phyloP scores from a whole-genome alignment of 345 rosid species.

The Nephelium lappaceum region DNA sequence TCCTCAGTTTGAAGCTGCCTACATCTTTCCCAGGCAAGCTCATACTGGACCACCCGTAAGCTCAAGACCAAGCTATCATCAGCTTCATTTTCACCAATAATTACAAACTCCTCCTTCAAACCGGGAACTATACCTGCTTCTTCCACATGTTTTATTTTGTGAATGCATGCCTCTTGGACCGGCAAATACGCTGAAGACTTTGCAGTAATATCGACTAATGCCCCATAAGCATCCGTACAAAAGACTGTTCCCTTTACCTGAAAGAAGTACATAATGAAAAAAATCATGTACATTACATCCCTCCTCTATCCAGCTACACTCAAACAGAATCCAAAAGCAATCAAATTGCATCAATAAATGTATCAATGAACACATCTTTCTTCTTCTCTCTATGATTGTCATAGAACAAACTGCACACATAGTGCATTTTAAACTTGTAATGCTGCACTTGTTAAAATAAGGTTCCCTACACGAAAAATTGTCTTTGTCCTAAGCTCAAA shows the following conservation, averaged over 20 bases:
- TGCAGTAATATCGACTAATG: constrained; percentile 82
- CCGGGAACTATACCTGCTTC: constrained; percentile 93
- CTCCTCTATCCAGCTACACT: background rate
- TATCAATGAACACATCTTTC: background rate
- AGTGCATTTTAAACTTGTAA: background rate
- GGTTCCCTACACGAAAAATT: background rate
- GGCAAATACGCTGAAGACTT: constrained; percentile 87
- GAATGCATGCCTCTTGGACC: constrained; percentile 78
- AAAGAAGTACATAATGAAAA: constrained; percentile 10
- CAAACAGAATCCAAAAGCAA: background rate
- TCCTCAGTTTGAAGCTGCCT: constrained; percentile 99
- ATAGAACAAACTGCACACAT: background rate
- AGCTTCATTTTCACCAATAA: constrained; percentile 75
- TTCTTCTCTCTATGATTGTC: background rate
- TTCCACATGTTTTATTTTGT: constrained; percentile 68
- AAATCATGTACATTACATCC: constrained; percentile 1
- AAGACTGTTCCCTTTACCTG: constrained; percentile 92
- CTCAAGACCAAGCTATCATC: constrained; percentile 89
- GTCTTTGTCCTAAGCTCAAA: constrained; percentile 1
- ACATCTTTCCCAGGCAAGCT: constrained; percentile 96
- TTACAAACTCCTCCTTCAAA: constrained; percentile 74
- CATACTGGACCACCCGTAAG: constrained; percentile 68
- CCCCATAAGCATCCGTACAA: constrained; percentile 69
- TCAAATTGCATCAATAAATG: background rate
- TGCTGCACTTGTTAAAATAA: background rate